phyloP scores from a whole-genome alignment of 2,329 filamentous ascomycete genomes.

The Xylaria sp. region DNA sequence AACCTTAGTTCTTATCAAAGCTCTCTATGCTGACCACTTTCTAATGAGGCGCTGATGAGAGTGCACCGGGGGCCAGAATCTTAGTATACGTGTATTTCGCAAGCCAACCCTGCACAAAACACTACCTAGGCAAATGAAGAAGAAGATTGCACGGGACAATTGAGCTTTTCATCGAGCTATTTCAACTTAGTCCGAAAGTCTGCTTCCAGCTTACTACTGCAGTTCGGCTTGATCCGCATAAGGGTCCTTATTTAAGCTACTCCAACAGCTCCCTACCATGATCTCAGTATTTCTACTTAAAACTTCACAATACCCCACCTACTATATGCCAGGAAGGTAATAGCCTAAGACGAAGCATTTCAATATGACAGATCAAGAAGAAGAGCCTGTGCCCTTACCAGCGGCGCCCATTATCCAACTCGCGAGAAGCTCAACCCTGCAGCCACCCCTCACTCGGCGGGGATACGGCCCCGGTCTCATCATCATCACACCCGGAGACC shows the following conservation, averaged over 20 bases:
- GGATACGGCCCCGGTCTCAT: constrained; percentile 54
- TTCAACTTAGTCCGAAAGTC: not conserved
- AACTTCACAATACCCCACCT: not conserved
- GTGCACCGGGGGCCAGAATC: no score
- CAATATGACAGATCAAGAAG: constrained; percentile 23
- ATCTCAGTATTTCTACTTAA: not conserved
- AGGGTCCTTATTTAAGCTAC: constrained; percentile 5
- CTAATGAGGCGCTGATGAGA: no score
- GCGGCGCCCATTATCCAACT: constrained; percentile 33
- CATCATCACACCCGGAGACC: constrained; percentile 44
- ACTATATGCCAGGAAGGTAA: not conserved
- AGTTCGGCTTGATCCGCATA: constrained; percentile 4
- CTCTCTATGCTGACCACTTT: no score
- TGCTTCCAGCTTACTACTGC: not conserved
- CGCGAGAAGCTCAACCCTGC: constrained; percentile 32
- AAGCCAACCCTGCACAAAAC: no score
- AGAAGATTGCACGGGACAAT: not conserved
- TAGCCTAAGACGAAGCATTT: not conserved
- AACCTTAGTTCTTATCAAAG: no score
- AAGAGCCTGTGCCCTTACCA: constrained; percentile 30
- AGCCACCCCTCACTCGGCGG: constrained; percentile 51
- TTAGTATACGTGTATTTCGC: no score
- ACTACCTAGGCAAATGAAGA: no score
- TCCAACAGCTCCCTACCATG: not conserved
- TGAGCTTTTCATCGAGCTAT: not conserved